Evolutionary conservation across 192 early-diverging fungal species (phyloP).

Genomic region (Gamsiella multidivaricata): DNA sequence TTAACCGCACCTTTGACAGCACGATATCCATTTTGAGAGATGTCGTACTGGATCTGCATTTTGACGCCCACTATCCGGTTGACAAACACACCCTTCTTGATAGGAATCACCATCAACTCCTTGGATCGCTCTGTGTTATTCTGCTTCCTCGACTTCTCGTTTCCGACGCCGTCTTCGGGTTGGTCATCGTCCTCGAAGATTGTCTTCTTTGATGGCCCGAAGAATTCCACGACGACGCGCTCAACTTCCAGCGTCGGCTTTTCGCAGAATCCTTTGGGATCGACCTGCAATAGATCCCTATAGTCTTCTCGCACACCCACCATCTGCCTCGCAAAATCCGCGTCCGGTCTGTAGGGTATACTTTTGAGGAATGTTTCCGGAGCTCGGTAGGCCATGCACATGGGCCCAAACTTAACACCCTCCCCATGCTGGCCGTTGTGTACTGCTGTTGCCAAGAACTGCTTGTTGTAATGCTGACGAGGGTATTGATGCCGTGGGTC

Average conservation of each 20-base stretch:
- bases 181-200: conserved; percentile 12
- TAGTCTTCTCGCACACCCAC: conserved; percentile 43
- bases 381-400: conserved; percentile 33
- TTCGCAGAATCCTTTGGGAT: conserved; percentile 61
- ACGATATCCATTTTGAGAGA: conserved; percentile 32
- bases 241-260: conserved; percentile 38
- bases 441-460: not conserved
- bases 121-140: conserved; percentile 5
- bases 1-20: conserved; percentile 38
- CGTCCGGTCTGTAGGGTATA: conserved; percentile 56
- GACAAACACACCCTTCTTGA: conserved; percentile 47
- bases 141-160: not conserved
- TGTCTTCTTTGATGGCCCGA: conserved; percentile 30
- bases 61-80: conserved; percentile 37
- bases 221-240: conserved; percentile 53
- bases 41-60: conserved; percentile 48
- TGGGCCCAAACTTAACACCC: not conserved
- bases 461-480: not conserved
- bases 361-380: conserved; percentile 48
- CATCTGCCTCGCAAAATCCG: conserved; percentile 63
- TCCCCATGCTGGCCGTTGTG: not conserved
- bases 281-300: conserved; percentile 21
- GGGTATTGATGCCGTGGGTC: not conserved
- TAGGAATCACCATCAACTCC: conserved; percentile 37
- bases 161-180: not conserved